Percentiles rank a stretch among this genome's conserved stretches.
These are phyloP conservation scores for Pseudoscleropodium purum DNA, from an alignment of 225 moss, liverwort and hornwort species.

Conservation along the genomic window DNA sequence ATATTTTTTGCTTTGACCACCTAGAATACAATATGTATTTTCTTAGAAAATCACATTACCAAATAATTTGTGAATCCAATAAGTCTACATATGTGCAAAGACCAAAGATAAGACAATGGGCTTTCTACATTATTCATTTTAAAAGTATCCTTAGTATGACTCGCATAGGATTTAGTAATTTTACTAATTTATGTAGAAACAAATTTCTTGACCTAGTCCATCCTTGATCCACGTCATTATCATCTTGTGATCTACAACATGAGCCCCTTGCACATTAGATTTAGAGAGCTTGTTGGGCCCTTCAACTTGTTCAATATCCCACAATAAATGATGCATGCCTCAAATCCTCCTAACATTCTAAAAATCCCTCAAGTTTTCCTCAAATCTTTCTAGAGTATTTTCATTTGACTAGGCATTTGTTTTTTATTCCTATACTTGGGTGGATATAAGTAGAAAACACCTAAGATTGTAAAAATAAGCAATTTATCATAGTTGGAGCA, in stretches of 20 bases:
- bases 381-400: background rate
- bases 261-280: accelerated
- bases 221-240: background rate
- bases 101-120: background rate
- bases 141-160: accelerated
- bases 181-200: background rate
- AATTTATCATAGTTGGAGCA: no score
- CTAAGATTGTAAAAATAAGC: background rate
- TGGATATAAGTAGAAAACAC: background rate
- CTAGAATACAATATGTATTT: background rate
- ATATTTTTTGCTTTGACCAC: background rate
- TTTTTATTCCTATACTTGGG: accelerated
- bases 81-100: background rate
- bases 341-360: background rate
- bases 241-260: accelerated
- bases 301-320: background rate
- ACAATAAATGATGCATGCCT: background rate
- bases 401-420: accelerated
- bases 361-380: accelerated
- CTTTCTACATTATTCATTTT: background rate
- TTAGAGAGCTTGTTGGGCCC: background rate
- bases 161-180: accelerated
- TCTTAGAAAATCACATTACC: background rate
- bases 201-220: background rate
- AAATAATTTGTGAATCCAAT: background rate